Percentiles rank a stretch among this genome's conserved stretches.
Conservation (phyloP, 2,329 filamentous ascomycete genomes). For the Scedosporium dehoogii region DNA sequence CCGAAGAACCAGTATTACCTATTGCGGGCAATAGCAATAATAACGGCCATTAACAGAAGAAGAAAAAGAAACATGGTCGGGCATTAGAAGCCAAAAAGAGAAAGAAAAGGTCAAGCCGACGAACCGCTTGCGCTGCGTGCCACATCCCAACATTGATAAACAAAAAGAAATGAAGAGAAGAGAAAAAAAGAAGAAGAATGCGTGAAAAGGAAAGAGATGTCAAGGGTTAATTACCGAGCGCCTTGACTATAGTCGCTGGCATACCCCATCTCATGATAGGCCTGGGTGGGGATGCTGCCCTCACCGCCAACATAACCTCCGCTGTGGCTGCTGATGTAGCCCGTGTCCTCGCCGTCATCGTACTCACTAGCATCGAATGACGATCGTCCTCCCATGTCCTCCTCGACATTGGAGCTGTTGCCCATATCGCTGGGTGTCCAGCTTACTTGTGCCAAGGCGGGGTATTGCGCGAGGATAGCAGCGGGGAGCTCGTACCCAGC, state of each 20-base stretch:
- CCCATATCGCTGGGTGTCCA: slow-evolving; percentile 58
- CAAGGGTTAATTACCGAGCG: slow-evolving; percentile 19
- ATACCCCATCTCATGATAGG: slow-evolving; percentile 44
- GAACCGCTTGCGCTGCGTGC: neutral
- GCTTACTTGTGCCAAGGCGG: slow-evolving; percentile 80
- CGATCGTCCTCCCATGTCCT: slow-evolving; percentile 67
- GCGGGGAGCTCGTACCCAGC: slow-evolving; percentile 67
- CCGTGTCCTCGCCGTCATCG: slow-evolving; percentile 61
- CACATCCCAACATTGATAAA: neutral
- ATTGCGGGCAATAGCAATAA: neutral
- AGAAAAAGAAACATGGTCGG: neutral
- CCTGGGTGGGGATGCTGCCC: slow-evolving; percentile 40
- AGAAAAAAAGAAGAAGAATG: slow-evolving; percentile 2
- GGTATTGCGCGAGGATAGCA: slow-evolving; percentile 83
- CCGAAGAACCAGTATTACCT: neutral
- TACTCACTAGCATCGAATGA: slow-evolving; percentile 77
- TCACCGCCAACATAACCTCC: slow-evolving; percentile 45
- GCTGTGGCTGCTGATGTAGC: slow-evolving; percentile 55
- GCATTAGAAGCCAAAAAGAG: neutral
- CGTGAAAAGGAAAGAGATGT: neutral
- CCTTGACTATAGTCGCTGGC: slow-evolving; percentile 37
- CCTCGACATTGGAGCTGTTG: slow-evolving; percentile 55
- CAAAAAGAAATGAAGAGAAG: slow-evolving; percentile 1
- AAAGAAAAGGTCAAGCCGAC: neutral
- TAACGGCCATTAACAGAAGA: neutral